phyloP scores from a whole-genome alignment of 139 green algal species.

The Chlamydomonas sp. region DNA sequence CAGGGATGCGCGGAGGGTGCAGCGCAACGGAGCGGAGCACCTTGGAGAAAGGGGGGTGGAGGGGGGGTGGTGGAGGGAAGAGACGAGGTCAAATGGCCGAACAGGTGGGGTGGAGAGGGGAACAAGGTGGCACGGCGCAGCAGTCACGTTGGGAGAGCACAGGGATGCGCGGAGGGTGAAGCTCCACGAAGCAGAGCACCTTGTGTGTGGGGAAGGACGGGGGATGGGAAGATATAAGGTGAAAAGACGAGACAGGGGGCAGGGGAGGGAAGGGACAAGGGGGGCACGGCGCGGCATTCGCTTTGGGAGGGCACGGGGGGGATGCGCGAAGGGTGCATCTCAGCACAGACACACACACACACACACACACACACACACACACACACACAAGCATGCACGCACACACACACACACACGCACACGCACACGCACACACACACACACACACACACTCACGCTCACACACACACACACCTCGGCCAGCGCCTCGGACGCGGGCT shows the following conservation, averaged over 20 bases:
- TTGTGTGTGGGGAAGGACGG: too few species aligned
- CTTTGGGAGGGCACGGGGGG: slow-evolving; percentile 84
- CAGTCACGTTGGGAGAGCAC: slow-evolving; percentile 89
- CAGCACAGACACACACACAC: too few species aligned
- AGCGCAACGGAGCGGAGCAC: slow-evolving; percentile 59
- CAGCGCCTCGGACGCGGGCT: slow-evolving; percentile 57
- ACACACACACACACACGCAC: too few species aligned
- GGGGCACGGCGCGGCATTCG: slow-evolving; percentile 70
- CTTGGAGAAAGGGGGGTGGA: slow-evolving; percentile 23
- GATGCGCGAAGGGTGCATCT: slow-evolving; percentile 59
- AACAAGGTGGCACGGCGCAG: too few species aligned
- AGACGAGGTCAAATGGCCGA: background rate
- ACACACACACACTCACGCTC: background rate
- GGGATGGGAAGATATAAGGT: background rate
- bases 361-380: too few species aligned
- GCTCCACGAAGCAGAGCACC: slow-evolving; percentile 53
- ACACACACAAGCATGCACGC: too few species aligned
- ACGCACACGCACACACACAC: too few species aligned
- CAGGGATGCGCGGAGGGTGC: slow-evolving; percentile 59
- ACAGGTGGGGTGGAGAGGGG: too few species aligned
- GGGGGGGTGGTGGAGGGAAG: too few species aligned
- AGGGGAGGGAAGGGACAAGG: too few species aligned
- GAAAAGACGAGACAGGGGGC: background rate
- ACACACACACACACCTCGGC: slow-evolving; percentile 32
- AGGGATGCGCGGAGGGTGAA: slow-evolving; percentile 64